Evolutionary conservation across 192 early-diverging fungal genomes (phyloP).

Genomic region (Backusella parvicylindrica): DNA sequence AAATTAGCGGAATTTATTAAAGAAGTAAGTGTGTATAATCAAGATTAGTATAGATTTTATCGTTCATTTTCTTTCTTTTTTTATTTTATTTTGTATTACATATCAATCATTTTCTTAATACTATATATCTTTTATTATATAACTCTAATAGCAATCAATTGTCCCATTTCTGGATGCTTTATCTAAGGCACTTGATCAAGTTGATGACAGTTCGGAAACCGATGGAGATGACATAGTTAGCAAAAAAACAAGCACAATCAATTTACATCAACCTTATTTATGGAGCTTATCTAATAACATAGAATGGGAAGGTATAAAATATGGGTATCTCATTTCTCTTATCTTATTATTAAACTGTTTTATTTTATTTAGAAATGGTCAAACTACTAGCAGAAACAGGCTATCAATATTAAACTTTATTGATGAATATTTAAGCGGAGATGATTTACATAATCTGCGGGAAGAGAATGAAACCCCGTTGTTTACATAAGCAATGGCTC

Average conservation of each 20-base stretch:
- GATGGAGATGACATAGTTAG: not conserved
- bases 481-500: slow-evolving; percentile 15
- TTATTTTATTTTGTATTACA: not conserved
- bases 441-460: not conserved
- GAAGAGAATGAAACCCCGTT: not conserved
- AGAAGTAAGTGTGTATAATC: not conserved
- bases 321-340: not conserved
- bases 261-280: not conserved
- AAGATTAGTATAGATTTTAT: not conserved
- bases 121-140: not conserved
- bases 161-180: not conserved
- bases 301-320: slow-evolving; percentile 6
- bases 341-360: not conserved
- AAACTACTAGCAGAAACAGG: slow-evolving; percentile 2
- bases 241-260: not conserved
- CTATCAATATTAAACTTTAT: not conserved
- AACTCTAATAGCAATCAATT: not conserved
- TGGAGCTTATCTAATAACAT: not conserved
- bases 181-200: not conserved
- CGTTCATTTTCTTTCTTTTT: not conserved
- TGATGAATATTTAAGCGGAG: slow-evolving; percentile 1
- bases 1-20: slow-evolving; percentile 3
- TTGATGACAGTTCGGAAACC: not conserved
- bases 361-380: slow-evolving; percentile 1
- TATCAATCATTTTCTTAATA: too few species aligned